phyloP scores from a whole-genome alignment of 1,284 basidiomycete genomes.

The Moesziomyces antarcticus region DNA sequence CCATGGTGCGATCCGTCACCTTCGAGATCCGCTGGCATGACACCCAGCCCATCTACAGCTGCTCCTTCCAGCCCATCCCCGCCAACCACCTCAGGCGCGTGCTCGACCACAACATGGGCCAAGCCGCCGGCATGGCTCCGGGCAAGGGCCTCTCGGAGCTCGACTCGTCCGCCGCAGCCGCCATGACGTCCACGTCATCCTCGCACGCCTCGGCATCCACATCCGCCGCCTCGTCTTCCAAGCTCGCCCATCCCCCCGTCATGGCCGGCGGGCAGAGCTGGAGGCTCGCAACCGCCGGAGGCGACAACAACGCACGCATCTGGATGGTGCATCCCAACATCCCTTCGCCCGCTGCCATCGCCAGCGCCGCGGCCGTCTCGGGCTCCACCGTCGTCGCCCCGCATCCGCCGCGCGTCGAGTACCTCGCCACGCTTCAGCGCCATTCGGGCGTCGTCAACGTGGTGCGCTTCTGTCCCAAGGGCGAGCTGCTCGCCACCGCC shows the following conservation, averaged over 20 bases:
- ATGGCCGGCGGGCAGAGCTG: slow-evolving; percentile 74
- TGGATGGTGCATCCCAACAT: slow-evolving; percentile 68
- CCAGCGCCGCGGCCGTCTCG: slow-evolving; percentile 74
- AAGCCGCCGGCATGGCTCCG: slow-evolving; percentile 61
- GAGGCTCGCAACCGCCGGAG: slow-evolving; percentile 91
- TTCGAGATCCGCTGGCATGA: slow-evolving; percentile 68
- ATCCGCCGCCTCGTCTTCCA: slow-evolving; percentile 34
- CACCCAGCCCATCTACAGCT: slow-evolving; percentile 66
- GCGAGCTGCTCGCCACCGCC: slow-evolving; percentile 62
- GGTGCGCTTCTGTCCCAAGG: slow-evolving; percentile 85
- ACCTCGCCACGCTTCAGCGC: slow-evolving; percentile 89
- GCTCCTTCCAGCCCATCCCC: slow-evolving; percentile 63
- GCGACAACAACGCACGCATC: slow-evolving; percentile 90
- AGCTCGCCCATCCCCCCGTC: slow-evolving; percentile 45
- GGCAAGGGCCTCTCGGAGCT: slow-evolving; percentile 53
- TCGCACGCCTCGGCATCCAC: slow-evolving; percentile 13
- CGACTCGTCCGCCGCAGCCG: slow-evolving; percentile 16
- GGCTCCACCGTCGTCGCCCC: slow-evolving; percentile 71
- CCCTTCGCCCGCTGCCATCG: slow-evolving; percentile 67
- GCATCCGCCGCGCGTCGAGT: slow-evolving; percentile 84
- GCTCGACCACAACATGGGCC: slow-evolving; percentile 64
- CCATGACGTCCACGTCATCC: slow-evolving; percentile 11
- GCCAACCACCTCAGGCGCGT: slow-evolving; percentile 56
- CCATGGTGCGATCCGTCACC: slow-evolving; percentile 65
- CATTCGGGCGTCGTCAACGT: slow-evolving; percentile 97